phyloP scores from a whole-genome alignment of 305 asterid species.

The Solanum hybrid region DNA sequence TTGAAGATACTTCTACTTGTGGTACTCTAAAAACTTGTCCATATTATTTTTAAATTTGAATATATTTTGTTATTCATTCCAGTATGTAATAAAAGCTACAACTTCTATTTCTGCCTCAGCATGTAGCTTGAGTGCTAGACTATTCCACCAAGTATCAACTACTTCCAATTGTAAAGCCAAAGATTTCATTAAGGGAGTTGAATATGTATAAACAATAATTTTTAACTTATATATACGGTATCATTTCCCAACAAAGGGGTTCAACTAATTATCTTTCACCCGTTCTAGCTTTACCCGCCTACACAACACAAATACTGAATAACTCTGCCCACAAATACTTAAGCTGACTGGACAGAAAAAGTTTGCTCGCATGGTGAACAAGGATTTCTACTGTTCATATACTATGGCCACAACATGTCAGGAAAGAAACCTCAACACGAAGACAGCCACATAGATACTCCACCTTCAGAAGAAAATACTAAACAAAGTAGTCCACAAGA shows the following conservation, averaged over 20 bases:
- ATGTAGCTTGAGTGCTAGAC: background rate
- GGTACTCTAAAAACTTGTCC: background rate
- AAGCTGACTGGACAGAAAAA: background rate
- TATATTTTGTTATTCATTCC: background rate
- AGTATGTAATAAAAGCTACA: background rate
- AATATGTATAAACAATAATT: background rate
- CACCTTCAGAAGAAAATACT: background rate
- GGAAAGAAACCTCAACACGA: slow-evolving; percentile 8
- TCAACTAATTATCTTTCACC: background rate
- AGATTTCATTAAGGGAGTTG: background rate
- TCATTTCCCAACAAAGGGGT: background rate
- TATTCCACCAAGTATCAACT: background rate
- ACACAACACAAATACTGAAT: background rate
- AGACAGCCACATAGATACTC: background rate
- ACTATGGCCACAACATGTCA: background rate
- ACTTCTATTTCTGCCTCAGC: background rate
- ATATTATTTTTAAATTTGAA: background rate
- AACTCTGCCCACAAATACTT: background rate
- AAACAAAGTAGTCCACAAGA: background rate
- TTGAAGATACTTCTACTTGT: background rate
- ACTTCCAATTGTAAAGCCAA: background rate
- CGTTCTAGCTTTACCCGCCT: background rate
- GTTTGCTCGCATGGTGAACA: background rate
- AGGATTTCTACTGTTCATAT: background rate
- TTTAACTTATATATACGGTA: background rate